Conservation (phyloP, 345 rosid genomes). For the Arabidopsis suecica region DNA sequence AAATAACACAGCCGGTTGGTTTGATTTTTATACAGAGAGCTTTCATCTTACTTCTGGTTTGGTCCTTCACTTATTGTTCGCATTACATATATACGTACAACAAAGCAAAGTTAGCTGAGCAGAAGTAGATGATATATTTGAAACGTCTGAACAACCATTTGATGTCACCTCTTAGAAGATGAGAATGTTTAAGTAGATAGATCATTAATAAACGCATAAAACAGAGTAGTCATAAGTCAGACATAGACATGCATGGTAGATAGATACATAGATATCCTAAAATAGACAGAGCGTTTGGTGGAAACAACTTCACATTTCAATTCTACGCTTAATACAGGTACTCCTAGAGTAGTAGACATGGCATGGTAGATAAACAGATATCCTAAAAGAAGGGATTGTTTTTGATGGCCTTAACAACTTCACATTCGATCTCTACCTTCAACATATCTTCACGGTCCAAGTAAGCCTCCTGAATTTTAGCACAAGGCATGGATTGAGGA, state of each 20-base stretch:
- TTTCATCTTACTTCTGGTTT: neutral
- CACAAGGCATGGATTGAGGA: neutral
- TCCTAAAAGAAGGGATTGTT: neutral
- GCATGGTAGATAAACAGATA: no score
- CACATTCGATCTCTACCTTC: neutral
- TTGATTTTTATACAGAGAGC: neutral
- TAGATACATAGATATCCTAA: no score
- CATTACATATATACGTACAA: no score
- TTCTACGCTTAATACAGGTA: no score
- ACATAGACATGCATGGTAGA: no score
- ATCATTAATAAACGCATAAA: neutral
- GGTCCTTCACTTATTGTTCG: neutral
- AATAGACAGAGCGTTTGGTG: no score
- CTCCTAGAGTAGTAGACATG: no score
- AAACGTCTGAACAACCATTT: no score
- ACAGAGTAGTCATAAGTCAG: neutral
- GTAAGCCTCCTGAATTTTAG: neutral
- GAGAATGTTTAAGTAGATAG: no score
- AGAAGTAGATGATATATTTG: neutral
- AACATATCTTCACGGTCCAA: neutral
- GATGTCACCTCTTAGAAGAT: no score
- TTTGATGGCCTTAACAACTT: neutral
- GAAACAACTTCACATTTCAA: no score
- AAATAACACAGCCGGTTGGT: neutral
- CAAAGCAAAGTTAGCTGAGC: neutral